Conservation (phyloP, 176 grass and related monocot genomes). For the Cocos nucifera region DNA sequence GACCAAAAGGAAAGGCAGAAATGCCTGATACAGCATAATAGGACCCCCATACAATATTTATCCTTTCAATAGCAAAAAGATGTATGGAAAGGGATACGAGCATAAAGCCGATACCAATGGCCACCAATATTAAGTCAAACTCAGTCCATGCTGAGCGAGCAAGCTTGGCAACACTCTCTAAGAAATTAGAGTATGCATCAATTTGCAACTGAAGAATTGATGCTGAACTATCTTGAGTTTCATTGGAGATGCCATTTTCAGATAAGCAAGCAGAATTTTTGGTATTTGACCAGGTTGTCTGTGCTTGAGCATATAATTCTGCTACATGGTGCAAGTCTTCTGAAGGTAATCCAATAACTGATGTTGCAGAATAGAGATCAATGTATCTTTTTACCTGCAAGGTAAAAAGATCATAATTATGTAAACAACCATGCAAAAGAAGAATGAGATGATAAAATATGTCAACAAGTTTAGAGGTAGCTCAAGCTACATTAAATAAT, state of each 20-base stretch:
- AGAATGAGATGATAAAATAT: neutral
- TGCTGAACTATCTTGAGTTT: constrained; percentile 10
- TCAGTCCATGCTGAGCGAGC: constrained; percentile 98
- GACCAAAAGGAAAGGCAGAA: constrained; percentile 26
- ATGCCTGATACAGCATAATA: constrained; percentile 16
- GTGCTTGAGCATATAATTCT: constrained; percentile 61
- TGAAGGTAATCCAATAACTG: constrained; percentile 78
- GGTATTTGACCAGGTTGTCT: constrained; percentile 42
- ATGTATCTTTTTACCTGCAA: constrained; percentile 91
- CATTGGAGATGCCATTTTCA: constrained; percentile 23
- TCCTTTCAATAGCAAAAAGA: constrained; percentile 28
- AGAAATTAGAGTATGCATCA: constrained; percentile 68
- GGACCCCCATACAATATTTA: constrained; percentile 15
- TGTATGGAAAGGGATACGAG: constrained; percentile 64
- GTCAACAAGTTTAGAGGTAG: too few species aligned
- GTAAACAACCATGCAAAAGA: neutral
- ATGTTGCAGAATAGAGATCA: constrained; percentile 76
- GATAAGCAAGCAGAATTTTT: constrained; percentile 26
- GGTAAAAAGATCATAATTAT: neutral
- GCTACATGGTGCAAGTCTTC: constrained; percentile 51
- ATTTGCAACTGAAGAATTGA: constrained; percentile 44
- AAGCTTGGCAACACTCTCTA: constrained; percentile 77
- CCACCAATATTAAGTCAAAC: constrained; percentile 75
- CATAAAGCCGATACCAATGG: constrained; percentile 60
- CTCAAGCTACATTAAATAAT: too few species aligned